A percentile compares a stretch with the other conserved stretches of the same genome.
phyloP scores from a whole-genome alignment of 2,329 filamentous ascomycete species.

The Fusarium fujikuroi region DNA sequence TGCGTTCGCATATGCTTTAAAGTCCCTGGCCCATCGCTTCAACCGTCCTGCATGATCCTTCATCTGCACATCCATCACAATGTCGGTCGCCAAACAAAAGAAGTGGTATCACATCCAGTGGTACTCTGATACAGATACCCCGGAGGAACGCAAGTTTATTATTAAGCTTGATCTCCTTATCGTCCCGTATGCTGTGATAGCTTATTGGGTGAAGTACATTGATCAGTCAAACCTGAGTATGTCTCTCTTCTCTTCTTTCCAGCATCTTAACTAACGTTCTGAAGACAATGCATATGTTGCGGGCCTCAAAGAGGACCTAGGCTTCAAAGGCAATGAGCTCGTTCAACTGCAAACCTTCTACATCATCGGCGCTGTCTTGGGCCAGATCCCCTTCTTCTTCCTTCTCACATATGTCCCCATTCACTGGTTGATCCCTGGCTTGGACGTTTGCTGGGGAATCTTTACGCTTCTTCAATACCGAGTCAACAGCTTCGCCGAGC shows the following conservation, averaged over 20 bases:
- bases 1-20: not conserved
- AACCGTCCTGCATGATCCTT: not conserved
- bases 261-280: not conserved
- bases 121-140: slow-evolving; percentile 20
- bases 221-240: slow-evolving; percentile 43
- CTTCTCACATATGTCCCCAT: slow-evolving; percentile 60
- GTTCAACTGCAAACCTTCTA: slow-evolving; percentile 66
- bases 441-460: slow-evolving; percentile 65
- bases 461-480: slow-evolving; percentile 67
- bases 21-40: not conserved
- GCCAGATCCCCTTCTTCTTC: slow-evolving; percentile 63
- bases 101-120: slow-evolving; percentile 29
- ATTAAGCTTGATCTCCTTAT: slow-evolving; percentile 66
- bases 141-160: slow-evolving; percentile 30
- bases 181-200: slow-evolving; percentile 41
- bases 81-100: slow-evolving; percentile 11
- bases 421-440: slow-evolving; percentile 60
- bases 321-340: slow-evolving; percentile 63
- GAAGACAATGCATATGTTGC: slow-evolving; percentile 66
- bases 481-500: slow-evolving; percentile 58
- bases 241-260: not conserved
- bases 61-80: not conserved
- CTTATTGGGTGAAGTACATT: slow-evolving; percentile 44
- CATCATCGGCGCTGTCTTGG: slow-evolving; percentile 57
- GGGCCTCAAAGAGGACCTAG: slow-evolving; percentile 63